phyloP scores from a whole-genome alignment of 108 stramenopile genomes.

The Schizochytrium sp. region DNA sequence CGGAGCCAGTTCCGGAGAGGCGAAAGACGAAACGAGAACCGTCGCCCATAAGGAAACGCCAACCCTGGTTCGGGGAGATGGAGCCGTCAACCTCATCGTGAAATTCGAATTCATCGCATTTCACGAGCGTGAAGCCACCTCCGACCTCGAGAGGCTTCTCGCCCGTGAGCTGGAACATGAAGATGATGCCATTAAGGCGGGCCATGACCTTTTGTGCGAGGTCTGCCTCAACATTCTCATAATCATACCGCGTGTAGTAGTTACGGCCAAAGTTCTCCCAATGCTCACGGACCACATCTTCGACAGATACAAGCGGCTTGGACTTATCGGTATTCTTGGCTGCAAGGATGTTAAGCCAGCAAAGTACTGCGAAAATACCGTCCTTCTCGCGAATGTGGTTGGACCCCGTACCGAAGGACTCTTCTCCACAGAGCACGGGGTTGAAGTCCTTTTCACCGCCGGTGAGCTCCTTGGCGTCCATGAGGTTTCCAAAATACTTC shows the following conservation, averaged over 20 bases:
- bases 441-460: conserved; percentile 87
- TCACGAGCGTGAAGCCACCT: conserved; percentile 86
- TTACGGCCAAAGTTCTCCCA: conserved; percentile 97
- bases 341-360: conserved; percentile 96
- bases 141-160: conserved; percentile 81
- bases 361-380: conserved; percentile 99
- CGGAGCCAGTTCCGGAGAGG: conserved; percentile 94
- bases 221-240: conserved; percentile 90
- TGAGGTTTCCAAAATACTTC: conserved; percentile 99
- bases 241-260: conserved; percentile 99
- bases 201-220: conserved; percentile 91
- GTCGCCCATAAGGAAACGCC: conserved; percentile 93
- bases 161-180: conserved; percentile 70
- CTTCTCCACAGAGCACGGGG: conserved; percentile 99
- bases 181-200: conserved; percentile 81
- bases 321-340: conserved; percentile 83
- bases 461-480: conserved; percentile 92
- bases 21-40: conserved; percentile 97
- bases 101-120: conserved; percentile 95
- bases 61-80: conserved; percentile 88
- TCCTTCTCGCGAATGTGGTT: conserved; percentile 99
- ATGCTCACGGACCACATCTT: conserved; percentile 93
- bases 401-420: conserved; percentile 98
- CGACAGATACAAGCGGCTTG: conserved; percentile 90
- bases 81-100: conserved; percentile 96